phyloP scores from a whole-genome alignment of 805 yeast genomes.

The Ogataea ramenticola region DNA sequence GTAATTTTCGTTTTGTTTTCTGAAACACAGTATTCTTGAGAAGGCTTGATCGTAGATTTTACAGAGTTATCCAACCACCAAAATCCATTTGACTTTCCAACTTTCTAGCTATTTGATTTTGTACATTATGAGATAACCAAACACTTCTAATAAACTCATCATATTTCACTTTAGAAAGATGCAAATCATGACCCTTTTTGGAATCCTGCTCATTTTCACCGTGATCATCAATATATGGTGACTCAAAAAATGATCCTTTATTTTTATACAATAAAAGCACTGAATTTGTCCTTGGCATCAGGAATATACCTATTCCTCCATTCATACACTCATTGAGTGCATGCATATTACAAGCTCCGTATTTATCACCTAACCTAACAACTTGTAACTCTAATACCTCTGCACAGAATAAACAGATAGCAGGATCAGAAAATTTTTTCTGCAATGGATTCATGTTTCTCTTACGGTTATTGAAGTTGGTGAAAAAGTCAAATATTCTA shows the following conservation, averaged over 20 bases:
- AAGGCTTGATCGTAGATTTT: too few species aligned
- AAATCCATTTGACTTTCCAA: conserved; percentile 74
- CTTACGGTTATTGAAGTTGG: conserved; percentile 43
- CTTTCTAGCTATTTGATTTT: conserved; percentile 70
- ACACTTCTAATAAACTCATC: conserved; percentile 56
- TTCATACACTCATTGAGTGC: conserved; percentile 52
- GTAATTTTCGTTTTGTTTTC: not conserved
- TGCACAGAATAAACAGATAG: conserved; percentile 82
- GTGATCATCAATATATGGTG: conserved; percentile 81
- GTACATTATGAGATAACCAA: conserved; percentile 76
- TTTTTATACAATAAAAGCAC: conserved; percentile 59
- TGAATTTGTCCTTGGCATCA: conserved; percentile 63
- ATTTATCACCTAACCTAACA: conserved; percentile 40
- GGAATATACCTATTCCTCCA: conserved; percentile 60
- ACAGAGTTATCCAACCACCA: conserved; percentile 94
- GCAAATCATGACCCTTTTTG: conserved; percentile 66
- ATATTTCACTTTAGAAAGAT: conserved; percentile 54
- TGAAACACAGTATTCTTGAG: too few species aligned
- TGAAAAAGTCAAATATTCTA: conserved; percentile 62
- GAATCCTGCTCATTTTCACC: conserved; percentile 78
- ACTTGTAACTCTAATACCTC: conserved; percentile 60
- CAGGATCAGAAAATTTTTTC: conserved; percentile 59
- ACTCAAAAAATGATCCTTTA: conserved; percentile 76
- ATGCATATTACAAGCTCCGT: conserved; percentile 82
- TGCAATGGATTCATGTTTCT: conserved; percentile 14